A percentile compares a stretch with the other conserved stretches of the same genome.
Conservation (phyloP, 345 rosid species). For the Trapa incisa region DNA sequence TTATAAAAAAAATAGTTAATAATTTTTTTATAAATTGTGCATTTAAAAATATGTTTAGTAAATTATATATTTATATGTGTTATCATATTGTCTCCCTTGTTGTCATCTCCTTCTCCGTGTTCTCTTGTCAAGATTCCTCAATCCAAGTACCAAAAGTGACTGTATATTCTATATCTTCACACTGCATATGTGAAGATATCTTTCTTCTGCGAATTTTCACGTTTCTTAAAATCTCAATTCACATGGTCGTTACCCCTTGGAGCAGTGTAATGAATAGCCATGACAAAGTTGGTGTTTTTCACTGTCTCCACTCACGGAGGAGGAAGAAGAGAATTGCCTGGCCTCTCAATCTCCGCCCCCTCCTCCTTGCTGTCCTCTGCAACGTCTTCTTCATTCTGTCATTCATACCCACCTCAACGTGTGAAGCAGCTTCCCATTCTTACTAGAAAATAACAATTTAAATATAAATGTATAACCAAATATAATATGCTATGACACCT, state of each 20-base stretch:
- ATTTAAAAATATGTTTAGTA: no score
- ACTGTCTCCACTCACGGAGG: not conserved
- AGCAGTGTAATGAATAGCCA: not conserved
- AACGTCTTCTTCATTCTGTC: constrained; percentile 1
- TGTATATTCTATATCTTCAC: no score
- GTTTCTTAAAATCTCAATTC: constrained; percentile 10
- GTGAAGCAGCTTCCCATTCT: no score
- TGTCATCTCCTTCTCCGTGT: constrained; percentile 29
- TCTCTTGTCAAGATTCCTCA: constrained; percentile 51
- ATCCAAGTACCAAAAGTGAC: no score
- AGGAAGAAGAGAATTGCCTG: constrained; percentile 1
- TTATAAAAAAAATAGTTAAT: no score
- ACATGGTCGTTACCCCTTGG: constrained; percentile 11
- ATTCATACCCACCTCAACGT: no score
- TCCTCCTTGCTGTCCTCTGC: constrained; percentile 16
- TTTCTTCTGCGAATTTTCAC: not conserved
- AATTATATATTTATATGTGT: no score
- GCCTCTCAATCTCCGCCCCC: constrained; percentile 4
- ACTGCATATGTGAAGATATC: not conserved
- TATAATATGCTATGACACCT: no score
- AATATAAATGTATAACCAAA: no score
- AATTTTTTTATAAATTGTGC: no score
- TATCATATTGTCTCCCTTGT: no score
- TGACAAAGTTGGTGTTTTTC: not conserved
- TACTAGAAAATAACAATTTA: no score